phyloP scores from a whole-genome alignment of 306 rosid genomes.

The Astragalus membranaceus region DNA sequence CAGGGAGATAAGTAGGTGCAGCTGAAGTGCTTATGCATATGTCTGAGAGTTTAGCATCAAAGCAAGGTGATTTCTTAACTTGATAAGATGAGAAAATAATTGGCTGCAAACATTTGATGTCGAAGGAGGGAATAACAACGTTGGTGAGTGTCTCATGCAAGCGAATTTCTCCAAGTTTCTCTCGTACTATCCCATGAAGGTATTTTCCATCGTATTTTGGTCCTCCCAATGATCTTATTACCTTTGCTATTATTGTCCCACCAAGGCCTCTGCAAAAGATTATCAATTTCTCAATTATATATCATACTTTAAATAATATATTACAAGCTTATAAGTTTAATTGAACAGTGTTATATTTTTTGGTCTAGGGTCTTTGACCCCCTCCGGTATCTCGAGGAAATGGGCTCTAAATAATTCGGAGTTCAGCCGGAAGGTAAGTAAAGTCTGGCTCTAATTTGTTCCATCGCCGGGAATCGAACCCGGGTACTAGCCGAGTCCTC shows the following conservation, averaged over 20 bases:
- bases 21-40: constrained; percentile 56
- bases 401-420: too few species aligned
- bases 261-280: neutral
- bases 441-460: too few species aligned
- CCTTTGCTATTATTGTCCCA: constrained; percentile 1
- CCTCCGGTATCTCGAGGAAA: too few species aligned
- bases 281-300: neutral
- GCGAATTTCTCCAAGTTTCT: constrained; percentile 50
- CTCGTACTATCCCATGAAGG: constrained; percentile 38
- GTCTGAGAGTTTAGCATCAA: constrained; percentile 46
- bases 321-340: too few species aligned
- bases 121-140: constrained; percentile 57
- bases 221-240: constrained; percentile 39
- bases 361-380: too few species aligned
- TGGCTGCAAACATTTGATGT: constrained; percentile 55
- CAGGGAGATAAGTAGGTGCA: constrained; percentile 56
- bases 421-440: too few species aligned
- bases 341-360: too few species aligned
- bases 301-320: too few species aligned
- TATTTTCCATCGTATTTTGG: constrained; percentile 73
- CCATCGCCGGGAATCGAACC: too few species aligned
- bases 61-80: constrained; percentile 18
- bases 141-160: constrained; percentile 60
- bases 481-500: too few species aligned
- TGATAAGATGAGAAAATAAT: constrained; percentile 48